These are phyloP conservation scores for Phytopythium boreale DNA, from an alignment of 352 stramenopile genomes.

Conservation along the genomic window DNA sequence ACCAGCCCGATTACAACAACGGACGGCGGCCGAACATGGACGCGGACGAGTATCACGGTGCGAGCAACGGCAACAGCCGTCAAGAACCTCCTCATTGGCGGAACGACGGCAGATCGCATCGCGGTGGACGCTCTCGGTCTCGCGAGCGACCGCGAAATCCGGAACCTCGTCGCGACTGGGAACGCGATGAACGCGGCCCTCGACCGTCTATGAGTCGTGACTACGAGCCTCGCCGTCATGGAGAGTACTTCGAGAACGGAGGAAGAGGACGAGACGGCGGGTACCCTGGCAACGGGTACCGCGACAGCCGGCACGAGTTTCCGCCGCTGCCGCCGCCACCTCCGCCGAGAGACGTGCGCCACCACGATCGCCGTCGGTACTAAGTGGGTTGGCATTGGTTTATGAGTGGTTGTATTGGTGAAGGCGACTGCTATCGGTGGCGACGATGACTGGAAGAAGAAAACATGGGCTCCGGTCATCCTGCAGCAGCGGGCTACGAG, in stretches of 20 bases:
- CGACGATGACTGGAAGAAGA: background rate
- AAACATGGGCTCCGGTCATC: background rate
- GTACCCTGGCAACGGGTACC: background rate
- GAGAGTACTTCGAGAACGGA: background rate
- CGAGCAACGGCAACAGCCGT: background rate
- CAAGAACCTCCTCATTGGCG: conserved; percentile 1
- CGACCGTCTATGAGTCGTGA: background rate
- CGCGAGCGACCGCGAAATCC: background rate
- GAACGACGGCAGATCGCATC: conserved; percentile 2
- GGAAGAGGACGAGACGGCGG: conserved; percentile 1
- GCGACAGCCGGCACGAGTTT: background rate
- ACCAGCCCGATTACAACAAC: background rate
- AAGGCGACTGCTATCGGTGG: background rate
- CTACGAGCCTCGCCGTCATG: conserved; percentile 3
- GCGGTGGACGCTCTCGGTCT: conserved; percentile 6
- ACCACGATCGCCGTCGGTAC: conserved; percentile 4
- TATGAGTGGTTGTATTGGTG: background rate
- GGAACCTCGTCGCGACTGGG: conserved; percentile 1
- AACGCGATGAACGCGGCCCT: background rate
- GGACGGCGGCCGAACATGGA: background rate
- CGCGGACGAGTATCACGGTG: background rate
- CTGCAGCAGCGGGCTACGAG: background rate
- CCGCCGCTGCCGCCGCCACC: background rate
- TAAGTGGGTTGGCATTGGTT: background rate
- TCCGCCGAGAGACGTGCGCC: background rate